Percentiles rank a stretch among this genome's conserved stretches.
phyloP scores from a whole-genome alignment of 768 basidiomycete species.

The Panus rudis region DNA sequence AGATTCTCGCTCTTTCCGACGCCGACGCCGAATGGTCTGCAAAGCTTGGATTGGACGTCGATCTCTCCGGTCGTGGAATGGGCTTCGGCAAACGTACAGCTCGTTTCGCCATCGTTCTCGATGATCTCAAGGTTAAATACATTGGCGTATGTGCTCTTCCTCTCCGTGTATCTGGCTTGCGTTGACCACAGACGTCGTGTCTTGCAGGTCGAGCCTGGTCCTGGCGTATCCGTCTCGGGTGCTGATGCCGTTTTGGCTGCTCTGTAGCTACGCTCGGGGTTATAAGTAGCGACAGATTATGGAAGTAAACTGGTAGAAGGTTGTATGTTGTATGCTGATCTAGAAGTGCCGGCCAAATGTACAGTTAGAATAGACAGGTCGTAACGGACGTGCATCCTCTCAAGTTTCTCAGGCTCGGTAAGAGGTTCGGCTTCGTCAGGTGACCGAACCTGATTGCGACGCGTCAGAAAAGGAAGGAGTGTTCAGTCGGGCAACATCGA shows the following conservation, averaged over 20 bases:
- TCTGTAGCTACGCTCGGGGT: too few relatives aligned
- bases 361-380: too few relatives aligned
- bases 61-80: conserved; percentile 34
- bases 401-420: too few relatives aligned
- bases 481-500: too few relatives aligned
- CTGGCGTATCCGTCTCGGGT: conserved; percentile 29
- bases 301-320: too few relatives aligned
- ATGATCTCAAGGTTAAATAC: conserved; percentile 65
- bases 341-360: too few relatives aligned
- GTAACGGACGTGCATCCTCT: too few relatives aligned
- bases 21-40: conserved; percentile 28
- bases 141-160: conserved; percentile 29
- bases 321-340: too few relatives aligned
- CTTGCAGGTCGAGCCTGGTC: conserved; percentile 26
- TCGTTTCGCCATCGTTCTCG: conserved; percentile 59
- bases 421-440: too few relatives aligned
- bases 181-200: not conserved
- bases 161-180: not conserved
- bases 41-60: conserved; percentile 42
- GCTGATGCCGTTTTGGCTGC: conserved; percentile 36
- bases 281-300: too few relatives aligned
- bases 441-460: too few relatives aligned
- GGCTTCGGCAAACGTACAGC: conserved; percentile 32
- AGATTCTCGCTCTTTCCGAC: conserved; percentile 33
- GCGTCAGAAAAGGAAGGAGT: too few relatives aligned